These are phyloP conservation scores for Eutrema salsugineum DNA, from an alignment of 441 rosid genomes.

Conservation along the genomic window DNA sequence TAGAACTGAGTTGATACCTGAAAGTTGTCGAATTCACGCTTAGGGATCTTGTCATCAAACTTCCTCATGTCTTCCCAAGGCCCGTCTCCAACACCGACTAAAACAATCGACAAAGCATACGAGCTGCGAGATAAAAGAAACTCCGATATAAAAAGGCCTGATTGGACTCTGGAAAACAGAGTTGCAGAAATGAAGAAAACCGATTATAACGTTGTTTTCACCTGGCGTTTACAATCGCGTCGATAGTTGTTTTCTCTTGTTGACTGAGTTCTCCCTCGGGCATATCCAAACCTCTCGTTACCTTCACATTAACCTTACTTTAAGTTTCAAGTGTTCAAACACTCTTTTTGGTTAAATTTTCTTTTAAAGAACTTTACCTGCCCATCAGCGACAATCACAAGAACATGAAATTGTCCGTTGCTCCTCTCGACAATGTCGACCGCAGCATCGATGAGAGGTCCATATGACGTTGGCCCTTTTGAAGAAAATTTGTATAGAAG, in stretches of 20 bases:
- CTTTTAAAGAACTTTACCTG: constrained; percentile 48
- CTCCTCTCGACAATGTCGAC: constrained; percentile 68
- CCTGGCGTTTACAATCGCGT: constrained; percentile 81
- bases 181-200: neutral
- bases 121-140: constrained; percentile 33
- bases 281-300: constrained; percentile 66
- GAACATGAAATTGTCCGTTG: constrained; percentile 78
- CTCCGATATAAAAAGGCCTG: neutral
- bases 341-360: neutral
- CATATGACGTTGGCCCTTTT: constrained; percentile 88
- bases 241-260: constrained; percentile 68
- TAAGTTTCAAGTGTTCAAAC: neutral
- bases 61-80: constrained; percentile 93
- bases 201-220: neutral
- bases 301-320: constrained; percentile 39
- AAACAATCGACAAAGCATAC: constrained; percentile 67
- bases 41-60: constrained; percentile 79
- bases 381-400: constrained; percentile 82
- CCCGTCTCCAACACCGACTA: constrained; percentile 91
- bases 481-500: neutral
- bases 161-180: neutral
- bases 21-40: constrained; percentile 77
- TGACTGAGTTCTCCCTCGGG: constrained; percentile 47
- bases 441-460: constrained; percentile 73
- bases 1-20: constrained; percentile 41